Evolutionary conservation across 2,329 filamentous ascomycete genomes (phyloP).

Genomic region (Lizonia empirigonia): DNA sequence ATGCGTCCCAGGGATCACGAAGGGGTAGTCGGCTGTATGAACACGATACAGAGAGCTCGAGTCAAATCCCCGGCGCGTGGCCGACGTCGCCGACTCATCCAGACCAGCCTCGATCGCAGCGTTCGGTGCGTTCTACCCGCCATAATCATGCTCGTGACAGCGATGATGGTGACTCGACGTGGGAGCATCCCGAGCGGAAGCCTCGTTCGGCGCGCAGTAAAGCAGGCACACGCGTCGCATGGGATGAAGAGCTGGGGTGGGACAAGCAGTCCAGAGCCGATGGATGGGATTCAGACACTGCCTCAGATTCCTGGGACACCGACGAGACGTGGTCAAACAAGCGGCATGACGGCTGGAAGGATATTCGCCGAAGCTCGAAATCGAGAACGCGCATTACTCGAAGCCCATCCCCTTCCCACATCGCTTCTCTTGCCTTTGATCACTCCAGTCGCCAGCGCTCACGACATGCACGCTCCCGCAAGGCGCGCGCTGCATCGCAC

Average conservation of each 20-base stretch:
- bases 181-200: conserved; percentile 13
- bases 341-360: conserved; percentile 1
- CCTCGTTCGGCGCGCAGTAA: conserved; percentile 5
- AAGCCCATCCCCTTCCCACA: background rate
- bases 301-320: conserved; percentile 27
- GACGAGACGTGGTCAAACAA: conserved; percentile 23
- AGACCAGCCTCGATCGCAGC: background rate
- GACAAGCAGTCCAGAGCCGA: conserved; percentile 13
- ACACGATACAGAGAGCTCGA: conserved; percentile 4
- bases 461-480: background rate
- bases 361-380: background rate
- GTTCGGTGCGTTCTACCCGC: background rate
- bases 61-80: conserved; percentile 35
- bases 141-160: background rate
- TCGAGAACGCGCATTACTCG: background rate
- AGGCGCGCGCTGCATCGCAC: background rate
- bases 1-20: background rate
- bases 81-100: conserved; percentile 22
- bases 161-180: background rate
- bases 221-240: conserved; percentile 16
- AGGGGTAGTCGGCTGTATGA: background rate
- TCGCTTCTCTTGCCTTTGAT: background rate
- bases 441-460: background rate
- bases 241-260: conserved; percentile 16
- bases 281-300: conserved; percentile 21